A percentile compares a stretch with the other conserved stretches of the same genome.
Conservation (phyloP, 2,329 filamentous ascomycete genomes). For the Arthroderma sp. region DNA sequence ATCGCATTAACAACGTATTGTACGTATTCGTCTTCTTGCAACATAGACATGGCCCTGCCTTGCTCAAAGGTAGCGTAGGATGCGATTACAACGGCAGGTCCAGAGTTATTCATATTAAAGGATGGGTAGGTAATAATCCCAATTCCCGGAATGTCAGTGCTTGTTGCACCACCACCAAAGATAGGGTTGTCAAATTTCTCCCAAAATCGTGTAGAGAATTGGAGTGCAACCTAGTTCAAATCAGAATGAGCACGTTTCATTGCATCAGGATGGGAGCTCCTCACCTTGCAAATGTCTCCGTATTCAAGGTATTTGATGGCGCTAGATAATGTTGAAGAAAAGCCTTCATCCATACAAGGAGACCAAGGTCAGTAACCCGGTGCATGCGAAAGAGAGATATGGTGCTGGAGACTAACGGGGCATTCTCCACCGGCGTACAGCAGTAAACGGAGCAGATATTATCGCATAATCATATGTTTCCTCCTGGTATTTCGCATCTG, state of each 20-base stretch:
- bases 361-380: no score
- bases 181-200: constrained; percentile 19
- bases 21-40: constrained; percentile 16
- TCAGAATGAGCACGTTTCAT: neutral
- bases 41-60: constrained; percentile 20
- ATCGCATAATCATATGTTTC: constrained; percentile 26
- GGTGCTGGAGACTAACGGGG: constrained; percentile 14
- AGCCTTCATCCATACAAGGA: constrained; percentile 5
- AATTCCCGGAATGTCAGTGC: constrained; percentile 19
- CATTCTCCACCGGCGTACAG: constrained; percentile 27
- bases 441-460: constrained; percentile 26
- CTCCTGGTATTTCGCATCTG: neutral
- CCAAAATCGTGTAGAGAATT: constrained; percentile 22
- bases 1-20: constrained; percentile 18
- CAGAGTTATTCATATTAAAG: constrained; percentile 23
- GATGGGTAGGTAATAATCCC: constrained; percentile 25
- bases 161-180: constrained; percentile 29
- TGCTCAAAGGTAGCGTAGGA: constrained; percentile 21
- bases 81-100: constrained; percentile 21
- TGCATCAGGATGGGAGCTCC: neutral
- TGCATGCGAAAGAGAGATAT: no score
- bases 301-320: constrained; percentile 17
- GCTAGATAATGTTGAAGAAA: constrained; percentile 18
- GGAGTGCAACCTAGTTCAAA: constrained; percentile 21
- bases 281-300: constrained; percentile 15